A percentile compares a stretch with the other conserved stretches of the same genome.
phyloP scores from a whole-genome alignment of 208 protist genomes.

The Phytomonas francai region DNA sequence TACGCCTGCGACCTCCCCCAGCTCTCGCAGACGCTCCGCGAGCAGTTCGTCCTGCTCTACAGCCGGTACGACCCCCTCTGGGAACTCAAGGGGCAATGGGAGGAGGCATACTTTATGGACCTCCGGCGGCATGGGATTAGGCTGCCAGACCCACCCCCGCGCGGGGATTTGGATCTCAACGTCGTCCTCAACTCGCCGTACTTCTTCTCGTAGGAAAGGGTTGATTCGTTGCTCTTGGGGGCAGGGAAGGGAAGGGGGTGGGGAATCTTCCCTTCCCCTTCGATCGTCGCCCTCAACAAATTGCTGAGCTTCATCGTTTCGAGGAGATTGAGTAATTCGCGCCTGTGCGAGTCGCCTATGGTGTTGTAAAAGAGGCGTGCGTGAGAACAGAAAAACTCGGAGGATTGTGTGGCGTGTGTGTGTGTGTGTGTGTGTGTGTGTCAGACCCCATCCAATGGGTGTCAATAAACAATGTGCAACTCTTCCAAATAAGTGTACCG shows the following conservation, averaged over 20 bases:
- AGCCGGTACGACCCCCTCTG: constrained; percentile 83
- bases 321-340: neutral
- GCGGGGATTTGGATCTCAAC: constrained; percentile 79
- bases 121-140: constrained; percentile 71
- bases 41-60: constrained; percentile 97
- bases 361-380: neutral
- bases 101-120: constrained; percentile 85
- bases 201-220: constrained; percentile 81
- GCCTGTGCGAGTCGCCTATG: neutral
- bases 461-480: neutral
- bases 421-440: neutral
- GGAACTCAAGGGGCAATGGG: constrained; percentile 90
- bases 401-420: neutral
- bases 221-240: neutral
- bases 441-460: neutral
- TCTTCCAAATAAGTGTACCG: neutral
- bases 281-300: too few species aligned
- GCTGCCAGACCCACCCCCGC: constrained; percentile 83
- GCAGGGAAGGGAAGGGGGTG: constrained; percentile 6
- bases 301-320: too few species aligned
- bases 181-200: constrained; percentile 85
- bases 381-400: neutral
- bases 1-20: constrained; percentile 91
- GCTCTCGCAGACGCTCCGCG: constrained; percentile 90
- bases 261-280: constrained; percentile 6